Evolutionary conservation across 495 filamentous ascomycete genomes (phyloP).

Genomic region (Choiromyces venosus): DNA sequence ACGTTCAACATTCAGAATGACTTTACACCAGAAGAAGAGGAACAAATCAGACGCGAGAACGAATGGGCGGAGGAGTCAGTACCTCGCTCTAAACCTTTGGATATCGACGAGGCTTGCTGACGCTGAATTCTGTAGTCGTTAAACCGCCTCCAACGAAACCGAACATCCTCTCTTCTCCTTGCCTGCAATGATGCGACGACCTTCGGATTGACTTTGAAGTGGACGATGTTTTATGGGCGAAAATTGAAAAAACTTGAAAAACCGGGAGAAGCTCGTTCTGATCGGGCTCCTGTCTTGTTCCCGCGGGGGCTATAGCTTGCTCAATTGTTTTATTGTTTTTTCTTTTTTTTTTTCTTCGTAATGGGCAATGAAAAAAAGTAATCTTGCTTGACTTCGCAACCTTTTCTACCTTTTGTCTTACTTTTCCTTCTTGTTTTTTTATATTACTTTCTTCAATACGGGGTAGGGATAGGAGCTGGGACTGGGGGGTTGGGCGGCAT

Average conservation of each 20-base stretch:
- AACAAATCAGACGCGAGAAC: conserved; percentile 77
- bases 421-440: neutral
- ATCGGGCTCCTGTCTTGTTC: neutral
- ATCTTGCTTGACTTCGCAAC: neutral
- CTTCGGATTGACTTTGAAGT: neutral
- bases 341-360: neutral
- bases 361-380: neutral
- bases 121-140: conserved; percentile 2
- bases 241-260: neutral
- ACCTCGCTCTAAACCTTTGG: neutral
- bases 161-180: neutral
- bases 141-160: neutral
- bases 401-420: neutral
- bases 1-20: conserved; percentile 82
- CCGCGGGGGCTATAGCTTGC: neutral
- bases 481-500: neutral
- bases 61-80: conserved; percentile 71
- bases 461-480: neutral
- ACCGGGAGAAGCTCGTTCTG: neutral
- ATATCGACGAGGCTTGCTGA: conserved; percentile 3
- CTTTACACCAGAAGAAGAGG: conserved; percentile 76
- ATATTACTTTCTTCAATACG: neutral
- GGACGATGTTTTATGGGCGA: neutral
- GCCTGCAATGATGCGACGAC: neutral
- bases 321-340: neutral